These are phyloP conservation scores for Bertia moriformis DNA, from an alignment of 2,329 filamentous ascomycete genomes.

Conservation along the genomic window DNA sequence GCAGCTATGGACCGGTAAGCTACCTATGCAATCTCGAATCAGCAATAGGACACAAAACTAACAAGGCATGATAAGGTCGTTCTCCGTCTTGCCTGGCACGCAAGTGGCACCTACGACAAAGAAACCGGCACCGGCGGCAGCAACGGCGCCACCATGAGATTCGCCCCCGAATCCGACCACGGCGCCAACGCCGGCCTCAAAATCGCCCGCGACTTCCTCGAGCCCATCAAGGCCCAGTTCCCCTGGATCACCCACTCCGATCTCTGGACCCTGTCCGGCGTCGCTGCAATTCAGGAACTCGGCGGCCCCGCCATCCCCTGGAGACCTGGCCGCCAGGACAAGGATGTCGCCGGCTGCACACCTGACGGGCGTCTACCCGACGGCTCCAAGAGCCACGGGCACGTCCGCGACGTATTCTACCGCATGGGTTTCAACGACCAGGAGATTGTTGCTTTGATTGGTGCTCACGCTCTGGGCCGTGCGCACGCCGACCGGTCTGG, in stretches of 20 bases:
- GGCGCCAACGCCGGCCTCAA: constrained; percentile 87
- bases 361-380: constrained; percentile 74
- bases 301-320: constrained; percentile 76
- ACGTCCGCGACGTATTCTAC: constrained; percentile 55
- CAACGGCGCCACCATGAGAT: constrained; percentile 96
- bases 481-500: constrained; percentile 42
- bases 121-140: constrained; percentile 77
- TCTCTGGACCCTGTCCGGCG: constrained; percentile 83
- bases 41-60: too few species aligned
- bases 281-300: constrained; percentile 86
- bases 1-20: constrained; percentile 65
- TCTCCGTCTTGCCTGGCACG: constrained; percentile 84
- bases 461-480: constrained; percentile 50
- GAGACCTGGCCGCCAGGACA: constrained; percentile 72
- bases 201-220: constrained; percentile 77
- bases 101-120: constrained; percentile 81
- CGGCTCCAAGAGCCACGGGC: constrained; percentile 43
- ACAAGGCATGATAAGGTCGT: too few species aligned
- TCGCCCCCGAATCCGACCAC: constrained; percentile 74
- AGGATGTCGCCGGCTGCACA: constrained; percentile 71
- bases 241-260: constrained; percentile 96
- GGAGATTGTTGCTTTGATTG: constrained; percentile 55
- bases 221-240: constrained; percentile 78
- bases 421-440: constrained; percentile 65
- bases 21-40: too few species aligned